Evolutionary conservation across 495 filamentous ascomycete genomes (phyloP).

Genomic region (Hypoxylon fuscum): DNA sequence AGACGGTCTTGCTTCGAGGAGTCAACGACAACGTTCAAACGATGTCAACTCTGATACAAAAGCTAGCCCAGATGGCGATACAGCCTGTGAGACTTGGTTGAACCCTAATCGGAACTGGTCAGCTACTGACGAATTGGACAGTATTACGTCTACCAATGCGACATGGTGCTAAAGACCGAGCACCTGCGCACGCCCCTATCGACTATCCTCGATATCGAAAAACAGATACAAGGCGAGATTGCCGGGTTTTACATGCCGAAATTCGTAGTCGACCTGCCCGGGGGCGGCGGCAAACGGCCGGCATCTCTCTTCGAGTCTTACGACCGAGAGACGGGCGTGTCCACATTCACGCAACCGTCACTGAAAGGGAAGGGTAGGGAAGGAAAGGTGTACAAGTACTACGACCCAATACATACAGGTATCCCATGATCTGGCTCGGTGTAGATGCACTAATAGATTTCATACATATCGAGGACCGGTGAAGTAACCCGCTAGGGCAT

Average conservation of each 20-base stretch:
- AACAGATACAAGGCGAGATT: slow-evolving; percentile 62
- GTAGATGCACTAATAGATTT: too few species aligned
- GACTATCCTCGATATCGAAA: slow-evolving; percentile 64
- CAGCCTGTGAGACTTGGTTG: slow-evolving; percentile 47
- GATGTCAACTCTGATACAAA: slow-evolving; percentile 60
- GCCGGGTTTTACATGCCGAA: slow-evolving; percentile 67
- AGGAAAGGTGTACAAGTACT: slow-evolving; percentile 63
- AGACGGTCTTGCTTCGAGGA: slow-evolving; percentile 62
- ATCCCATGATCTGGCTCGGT: too few species aligned
- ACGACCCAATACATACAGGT: slow-evolving; percentile 61
- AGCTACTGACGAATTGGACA: slow-evolving; percentile 38
- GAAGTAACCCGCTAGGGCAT: too few species aligned
- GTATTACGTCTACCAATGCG: slow-evolving; percentile 69
- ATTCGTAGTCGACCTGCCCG: slow-evolving; percentile 69
- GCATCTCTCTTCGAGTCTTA: slow-evolving; percentile 61
- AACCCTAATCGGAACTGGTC: slow-evolving; percentile 23
- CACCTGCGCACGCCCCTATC: slow-evolving; percentile 68
- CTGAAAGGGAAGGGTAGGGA: slow-evolving; percentile 56
- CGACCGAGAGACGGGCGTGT: slow-evolving; percentile 58
- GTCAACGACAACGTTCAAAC: slow-evolving; percentile 64
- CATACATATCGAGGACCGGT: too few species aligned
- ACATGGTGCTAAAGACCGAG: slow-evolving; percentile 65
- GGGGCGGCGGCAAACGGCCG: slow-evolving; percentile 67
- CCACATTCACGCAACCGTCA: slow-evolving; percentile 62
- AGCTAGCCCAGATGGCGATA: slow-evolving; percentile 63